Evolutionary conservation across 2,329 filamentous ascomycete genomes (phyloP), one percentile per base, ranked within the genome.

Genomic region (Neocatenulostroma microsporum): DNA sequence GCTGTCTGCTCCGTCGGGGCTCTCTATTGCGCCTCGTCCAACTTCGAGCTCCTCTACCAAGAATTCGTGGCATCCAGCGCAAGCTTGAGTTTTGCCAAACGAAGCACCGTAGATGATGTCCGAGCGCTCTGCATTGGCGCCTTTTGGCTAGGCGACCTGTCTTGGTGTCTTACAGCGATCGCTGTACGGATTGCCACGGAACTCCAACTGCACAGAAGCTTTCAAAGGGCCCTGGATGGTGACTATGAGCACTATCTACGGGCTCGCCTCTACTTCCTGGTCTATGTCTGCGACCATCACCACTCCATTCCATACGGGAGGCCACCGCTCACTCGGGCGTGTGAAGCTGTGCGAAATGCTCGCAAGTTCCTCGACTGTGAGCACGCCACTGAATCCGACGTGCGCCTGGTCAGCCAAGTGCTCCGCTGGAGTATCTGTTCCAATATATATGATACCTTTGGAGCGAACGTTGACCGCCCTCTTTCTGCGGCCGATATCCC

Each of bases 231-330:
- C 19, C 46, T 60, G 9, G 42, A 53, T 18, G 55, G 50, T 12
- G 54, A 62, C 30, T 38, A 45, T 12, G 49, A 33, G 21, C 52
- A 54, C 21, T 60, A 62, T 36, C 41, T 60, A 26, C 55, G 59
- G 6, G 58, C 60, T 2, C 44, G 60, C n/a, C 44, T 64, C 14
- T 63, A 60, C 45, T 62, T 56, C 34, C 50, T 62, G n/a, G 56
- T 64, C 6, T 63, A 58, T 34, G 44, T 63, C 4, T 62, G 60
- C 39, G 61, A 64, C 40, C 62, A 63, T 40, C 61, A 64, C 29
- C 62, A 55, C 44, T 58, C 52, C 14, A 51, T 63, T 9, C 49
- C 52, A 6, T 61, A 58, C 27, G 59, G 61, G 6, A 44, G 60
- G 28, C 61, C 61, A 6, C 60, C 61, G 5, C 51, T 63, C 47